Evolutionary conservation across 2,329 filamentous ascomycete species (phyloP), one percentile per base, ranked within the genome.

Genomic region (Nigrograna mackinnonii): DNA sequence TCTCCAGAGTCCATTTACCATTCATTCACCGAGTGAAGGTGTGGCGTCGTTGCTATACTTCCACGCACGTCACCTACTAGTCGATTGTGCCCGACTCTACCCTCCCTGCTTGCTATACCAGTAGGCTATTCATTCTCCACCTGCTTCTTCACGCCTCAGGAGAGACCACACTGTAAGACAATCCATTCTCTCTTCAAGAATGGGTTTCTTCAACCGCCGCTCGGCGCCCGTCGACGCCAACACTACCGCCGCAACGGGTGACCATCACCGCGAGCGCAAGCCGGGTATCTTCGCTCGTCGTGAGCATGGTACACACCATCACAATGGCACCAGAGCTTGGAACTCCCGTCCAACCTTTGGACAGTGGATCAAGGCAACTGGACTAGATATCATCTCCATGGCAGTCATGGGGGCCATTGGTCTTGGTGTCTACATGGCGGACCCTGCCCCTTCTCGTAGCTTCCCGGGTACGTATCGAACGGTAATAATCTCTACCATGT

Each of bases 371-470:
- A 86, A 84, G 64, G 73, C 75, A 6, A 85, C 83, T 4, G 84
- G 80, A 75, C 67, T 87, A 11, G 86, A 89, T 57, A 78, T 89
- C 39, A 38, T 86, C 16, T 86, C 84, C 22, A 88, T 89, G 83
- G 70, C 73, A 6, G 62, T 71, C 18, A 80, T 89, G 76, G 85
- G 86, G 7, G 80, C 77, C 11, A 69, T 88, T 35, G 85, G 84
- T 13, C 75, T 89, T 1, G 85, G 84, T 44, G 84, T 87, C 41
- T 87, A 87, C 68, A 70, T 78, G 49, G 83, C 84, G 3, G 72
- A 79, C 13, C 86, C 86, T 0, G 84, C 84, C 0, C 82, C 85
- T 0, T 81, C 78, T 5, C 78, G 85, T n/a, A 86, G 83, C 7
- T 89, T 89, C 61, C 78, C 86, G 30, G 43, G 58, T 62, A 48